Percentiles rank a stretch among this genome's conserved stretches.
These are phyloP conservation scores for Apiospora aurea DNA, from an alignment of 2,329 filamentous ascomycete genomes.

Conservation along the genomic window DNA sequence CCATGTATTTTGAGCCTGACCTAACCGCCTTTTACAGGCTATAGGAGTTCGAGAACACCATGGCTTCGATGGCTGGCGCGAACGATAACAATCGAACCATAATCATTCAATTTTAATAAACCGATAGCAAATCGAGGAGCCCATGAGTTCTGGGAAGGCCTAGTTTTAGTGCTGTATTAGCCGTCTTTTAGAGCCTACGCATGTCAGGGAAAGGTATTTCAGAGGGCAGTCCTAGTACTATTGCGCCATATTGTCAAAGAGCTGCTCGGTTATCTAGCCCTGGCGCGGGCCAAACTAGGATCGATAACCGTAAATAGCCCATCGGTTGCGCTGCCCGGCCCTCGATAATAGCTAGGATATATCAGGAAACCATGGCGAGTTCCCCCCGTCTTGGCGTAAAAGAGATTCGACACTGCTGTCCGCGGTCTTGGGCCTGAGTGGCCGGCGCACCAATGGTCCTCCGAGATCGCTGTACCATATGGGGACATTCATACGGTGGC, in stretches of 20 bases:
- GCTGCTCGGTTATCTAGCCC: neutral
- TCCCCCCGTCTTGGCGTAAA: neutral
- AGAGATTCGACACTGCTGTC: neutral
- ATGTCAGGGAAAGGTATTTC: neutral
- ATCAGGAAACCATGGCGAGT: neutral
- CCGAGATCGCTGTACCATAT: neutral
- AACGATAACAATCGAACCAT: neutral
- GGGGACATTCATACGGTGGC: neutral
- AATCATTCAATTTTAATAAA: neutral
- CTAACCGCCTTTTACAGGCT: neutral
- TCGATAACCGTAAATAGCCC: constrained; percentile 8
- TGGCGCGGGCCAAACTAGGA: neutral
- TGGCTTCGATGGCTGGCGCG: neutral
- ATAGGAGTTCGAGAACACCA: neutral
- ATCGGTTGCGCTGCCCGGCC: neutral
- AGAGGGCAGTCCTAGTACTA: neutral
- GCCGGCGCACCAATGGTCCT: too few species aligned
- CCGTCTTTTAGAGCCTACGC: neutral
- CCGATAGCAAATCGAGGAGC: neutral
- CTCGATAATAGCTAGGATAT: neutral
- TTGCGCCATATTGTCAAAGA: neutral
- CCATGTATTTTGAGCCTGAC: neutral
- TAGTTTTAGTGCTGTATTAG: neutral
- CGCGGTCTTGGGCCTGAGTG: neutral
- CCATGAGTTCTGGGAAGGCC: neutral